phyloP scores from a whole-genome alignment of 169 alveolate species.

The Plasmodium gonderi region DNA sequence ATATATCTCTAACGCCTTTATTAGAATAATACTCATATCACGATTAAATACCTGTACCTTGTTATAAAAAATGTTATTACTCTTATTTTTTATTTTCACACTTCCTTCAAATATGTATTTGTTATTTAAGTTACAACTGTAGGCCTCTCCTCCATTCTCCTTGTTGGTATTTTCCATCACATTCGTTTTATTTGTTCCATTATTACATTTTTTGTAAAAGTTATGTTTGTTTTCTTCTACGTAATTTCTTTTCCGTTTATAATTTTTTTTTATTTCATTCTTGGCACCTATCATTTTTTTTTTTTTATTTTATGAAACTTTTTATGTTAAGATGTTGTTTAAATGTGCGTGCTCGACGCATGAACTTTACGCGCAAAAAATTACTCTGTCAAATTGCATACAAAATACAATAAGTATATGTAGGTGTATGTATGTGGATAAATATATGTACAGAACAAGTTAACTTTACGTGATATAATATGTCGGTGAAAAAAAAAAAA shows the following conservation, averaged over 20 bases:
- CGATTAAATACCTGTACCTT: conserved; percentile 95
- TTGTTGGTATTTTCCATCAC: neutral
- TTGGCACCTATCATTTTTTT: conserved; percentile 19
- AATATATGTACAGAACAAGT: neutral
- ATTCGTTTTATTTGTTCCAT: neutral
- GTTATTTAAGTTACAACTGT: conserved; percentile 10
- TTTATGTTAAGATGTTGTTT: neutral
- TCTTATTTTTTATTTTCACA: conserved; percentile 80
- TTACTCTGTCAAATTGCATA: neutral
- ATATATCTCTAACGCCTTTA: conserved; percentile 84
- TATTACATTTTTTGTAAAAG: neutral
- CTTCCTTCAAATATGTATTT: conserved; percentile 83
- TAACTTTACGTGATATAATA: neutral
- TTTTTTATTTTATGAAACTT: neutral
- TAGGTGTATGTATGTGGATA: neutral
- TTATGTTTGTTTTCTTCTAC: neutral
- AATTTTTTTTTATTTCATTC: neutral
- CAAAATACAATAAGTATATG: neutral
- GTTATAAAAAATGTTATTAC: conserved; percentile 87
- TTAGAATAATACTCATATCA: conserved; percentile 90
- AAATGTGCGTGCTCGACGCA: neutral
- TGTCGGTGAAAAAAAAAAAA: neutral
- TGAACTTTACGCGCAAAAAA: neutral
- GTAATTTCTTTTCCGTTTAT: conserved; percentile 3
- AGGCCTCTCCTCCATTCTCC: neutral